Percentiles rank a stretch among this genome's conserved stretches.
These are phyloP conservation scores for Boletus sensibilis DNA, from an alignment of 768 basidiomycete species.

Conservation along the genomic window DNA sequence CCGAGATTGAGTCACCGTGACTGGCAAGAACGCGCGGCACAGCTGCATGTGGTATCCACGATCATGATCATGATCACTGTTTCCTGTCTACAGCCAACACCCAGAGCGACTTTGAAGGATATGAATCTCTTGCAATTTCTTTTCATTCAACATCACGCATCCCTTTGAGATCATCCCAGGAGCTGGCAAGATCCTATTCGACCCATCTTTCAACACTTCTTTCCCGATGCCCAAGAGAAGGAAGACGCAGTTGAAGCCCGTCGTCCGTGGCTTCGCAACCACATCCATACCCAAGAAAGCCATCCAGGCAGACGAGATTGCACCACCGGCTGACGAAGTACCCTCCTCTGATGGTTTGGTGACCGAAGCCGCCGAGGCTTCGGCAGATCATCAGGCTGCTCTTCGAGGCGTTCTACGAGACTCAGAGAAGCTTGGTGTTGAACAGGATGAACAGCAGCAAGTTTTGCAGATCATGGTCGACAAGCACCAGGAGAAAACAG, in stretches of 20 bases:
- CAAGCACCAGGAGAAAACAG: slow-evolving; percentile 80
- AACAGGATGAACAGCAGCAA: slow-evolving; percentile 50
- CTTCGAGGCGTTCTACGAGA: slow-evolving; percentile 8
- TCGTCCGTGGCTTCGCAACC: slow-evolving; percentile 76
- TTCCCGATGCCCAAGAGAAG: slow-evolving; percentile 75
- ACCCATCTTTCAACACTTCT: not conserved
- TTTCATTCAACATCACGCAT: not conserved
- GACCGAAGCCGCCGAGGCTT: slow-evolving; percentile 7
- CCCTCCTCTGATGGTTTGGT: slow-evolving; percentile 1
- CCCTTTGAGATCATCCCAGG: not conserved
- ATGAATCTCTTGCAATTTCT: not conserved
- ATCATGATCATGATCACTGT: not conserved
- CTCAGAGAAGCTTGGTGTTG: slow-evolving; percentile 33
- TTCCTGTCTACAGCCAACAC: not conserved
- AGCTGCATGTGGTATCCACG: not conserved
- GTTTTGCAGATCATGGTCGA: slow-evolving; percentile 75
- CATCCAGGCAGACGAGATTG: slow-evolving; percentile 32
- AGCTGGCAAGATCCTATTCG: not conserved
- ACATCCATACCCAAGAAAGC: slow-evolving; percentile 81
- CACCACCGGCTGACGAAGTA: slow-evolving; percentile 10
- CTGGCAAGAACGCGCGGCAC: not conserved
- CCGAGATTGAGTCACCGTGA: not conserved
- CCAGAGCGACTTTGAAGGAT: not conserved
- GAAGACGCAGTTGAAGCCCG: slow-evolving; percentile 75
- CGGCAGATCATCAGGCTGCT: slow-evolving; percentile 3